These are phyloP conservation scores for Mycena capillaripes DNA, from an alignment of 768 basidiomycete species.

Conservation along the genomic window DNA sequence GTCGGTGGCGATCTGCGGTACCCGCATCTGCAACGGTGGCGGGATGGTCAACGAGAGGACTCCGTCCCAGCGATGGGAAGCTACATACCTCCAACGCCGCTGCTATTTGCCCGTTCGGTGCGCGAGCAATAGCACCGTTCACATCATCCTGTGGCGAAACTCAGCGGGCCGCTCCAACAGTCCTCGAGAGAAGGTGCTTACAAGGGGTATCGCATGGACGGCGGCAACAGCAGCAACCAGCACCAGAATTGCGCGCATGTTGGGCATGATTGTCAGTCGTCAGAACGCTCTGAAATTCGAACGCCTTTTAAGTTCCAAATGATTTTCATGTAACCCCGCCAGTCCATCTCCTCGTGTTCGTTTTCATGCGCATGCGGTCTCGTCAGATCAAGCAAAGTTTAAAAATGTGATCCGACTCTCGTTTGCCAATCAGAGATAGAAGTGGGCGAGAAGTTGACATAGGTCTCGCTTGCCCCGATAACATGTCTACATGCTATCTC, in stretches of 20 bases:
- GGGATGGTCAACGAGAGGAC: neutral
- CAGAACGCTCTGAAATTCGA: neutral
- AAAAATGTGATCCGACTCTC: conserved; percentile 12
- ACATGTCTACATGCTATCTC: too few relatives aligned
- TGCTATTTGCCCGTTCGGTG: neutral
- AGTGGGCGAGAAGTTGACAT: neutral
- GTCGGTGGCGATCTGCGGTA: neutral
- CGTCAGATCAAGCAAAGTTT: neutral
- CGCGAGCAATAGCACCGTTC: neutral
- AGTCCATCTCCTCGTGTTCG: conserved; percentile 11
- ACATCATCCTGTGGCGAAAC: conserved; percentile 19
- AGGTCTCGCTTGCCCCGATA: neutral
- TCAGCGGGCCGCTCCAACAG: neutral
- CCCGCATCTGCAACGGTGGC: conserved; percentile 18
- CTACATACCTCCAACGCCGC: conserved; percentile 11
- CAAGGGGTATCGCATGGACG: conserved; percentile 16
- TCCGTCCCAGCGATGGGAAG: too few relatives aligned
- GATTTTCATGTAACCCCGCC: neutral
- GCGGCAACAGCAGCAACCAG: conserved; percentile 21
- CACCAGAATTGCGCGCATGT: conserved; percentile 21
- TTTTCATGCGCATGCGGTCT: conserved; percentile 1
- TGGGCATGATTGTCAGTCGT: conserved; percentile 6
- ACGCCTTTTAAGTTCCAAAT: neutral
- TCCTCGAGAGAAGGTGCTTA: neutral
- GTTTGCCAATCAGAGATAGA: conserved; percentile 17